These are phyloP conservation scores for Skeletonema tropicum DNA, from an alignment of 108 stramenopile species.

Conservation along the genomic window DNA sequence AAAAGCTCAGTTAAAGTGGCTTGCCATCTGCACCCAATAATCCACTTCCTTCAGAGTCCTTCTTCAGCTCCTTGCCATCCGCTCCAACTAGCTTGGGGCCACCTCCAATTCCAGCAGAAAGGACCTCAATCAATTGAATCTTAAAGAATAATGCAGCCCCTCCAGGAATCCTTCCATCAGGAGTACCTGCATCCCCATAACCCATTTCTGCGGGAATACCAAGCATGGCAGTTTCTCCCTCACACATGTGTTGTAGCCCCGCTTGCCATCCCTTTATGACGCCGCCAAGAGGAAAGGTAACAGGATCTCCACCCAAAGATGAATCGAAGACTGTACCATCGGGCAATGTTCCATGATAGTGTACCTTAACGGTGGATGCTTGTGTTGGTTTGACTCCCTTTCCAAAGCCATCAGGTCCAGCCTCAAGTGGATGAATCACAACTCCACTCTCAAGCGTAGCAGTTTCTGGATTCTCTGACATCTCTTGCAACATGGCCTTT, in stretches of 20 bases:
- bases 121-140: constrained; percentile 81
- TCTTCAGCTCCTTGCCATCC: constrained; percentile 63
- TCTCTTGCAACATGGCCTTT: constrained; percentile 73
- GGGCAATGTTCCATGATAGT: constrained; percentile 86
- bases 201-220: constrained; percentile 82
- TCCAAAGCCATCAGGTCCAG: constrained; percentile 71
- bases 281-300: constrained; percentile 69
- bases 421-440: constrained; percentile 71
- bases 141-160: constrained; percentile 89
- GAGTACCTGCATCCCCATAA: constrained; percentile 79
- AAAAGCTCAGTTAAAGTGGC: background rate
- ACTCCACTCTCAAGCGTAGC: constrained; percentile 68
- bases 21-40: constrained; percentile 75
- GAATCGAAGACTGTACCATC: constrained; percentile 89
- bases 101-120: constrained; percentile 74
- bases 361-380: constrained; percentile 72
- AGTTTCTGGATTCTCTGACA: constrained; percentile 70
- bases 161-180: constrained; percentile 84
- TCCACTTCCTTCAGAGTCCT: constrained; percentile 37
- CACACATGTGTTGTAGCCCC: constrained; percentile 77
- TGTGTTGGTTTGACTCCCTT: constrained; percentile 68
- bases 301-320: constrained; percentile 74
- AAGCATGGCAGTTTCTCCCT: constrained; percentile 89
- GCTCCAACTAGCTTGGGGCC: constrained; percentile 71
- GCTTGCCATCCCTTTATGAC: constrained; percentile 83